phyloP scores from a whole-genome alignment of 2,329 filamentous ascomycete genomes.

The Drechslerella coelobrocha region DNA sequence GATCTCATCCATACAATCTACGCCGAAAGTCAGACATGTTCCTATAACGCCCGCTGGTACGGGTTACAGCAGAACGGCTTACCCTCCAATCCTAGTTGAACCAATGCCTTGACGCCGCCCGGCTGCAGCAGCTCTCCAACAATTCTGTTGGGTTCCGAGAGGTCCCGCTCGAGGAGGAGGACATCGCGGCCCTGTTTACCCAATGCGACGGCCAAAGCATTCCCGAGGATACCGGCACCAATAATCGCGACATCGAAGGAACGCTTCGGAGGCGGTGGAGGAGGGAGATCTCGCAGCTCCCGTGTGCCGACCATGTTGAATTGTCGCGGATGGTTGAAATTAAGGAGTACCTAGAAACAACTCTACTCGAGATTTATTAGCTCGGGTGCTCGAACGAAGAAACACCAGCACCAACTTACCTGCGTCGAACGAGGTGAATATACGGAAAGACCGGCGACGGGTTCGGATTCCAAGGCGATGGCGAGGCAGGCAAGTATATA shows the following conservation, averaged over 20 bases:
- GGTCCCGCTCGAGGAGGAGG: conserved; percentile 82
- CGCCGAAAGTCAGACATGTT: conserved; percentile 34
- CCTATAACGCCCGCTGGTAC: conserved; percentile 5
- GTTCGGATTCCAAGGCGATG: neutral
- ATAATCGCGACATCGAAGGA: conserved; percentile 80
- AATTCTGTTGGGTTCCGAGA: conserved; percentile 93
- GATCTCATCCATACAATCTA: conserved; percentile 82
- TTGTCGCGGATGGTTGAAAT: neutral
- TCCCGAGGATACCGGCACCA: conserved; percentile 88
- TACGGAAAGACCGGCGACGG: too few species aligned
- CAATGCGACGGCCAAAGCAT: conserved; percentile 81
- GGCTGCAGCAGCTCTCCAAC: conserved; percentile 95
- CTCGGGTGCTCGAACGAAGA: too few species aligned
- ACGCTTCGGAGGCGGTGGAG: conserved; percentile 37
- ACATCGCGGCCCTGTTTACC: conserved; percentile 90
- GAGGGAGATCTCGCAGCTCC: conserved; percentile 42
- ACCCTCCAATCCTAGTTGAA: conserved; percentile 74
- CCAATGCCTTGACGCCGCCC: conserved; percentile 81
- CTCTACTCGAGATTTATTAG: too few species aligned
- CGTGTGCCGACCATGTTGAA: conserved; percentile 48
- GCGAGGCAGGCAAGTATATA: neutral
- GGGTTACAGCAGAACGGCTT: neutral
- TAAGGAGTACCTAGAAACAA: neutral
- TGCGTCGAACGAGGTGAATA: too few species aligned
- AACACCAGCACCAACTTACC: too few species aligned